Conservation (phyloP, 352 stramenopile genomes). For the Pythium dissimile region DNA sequence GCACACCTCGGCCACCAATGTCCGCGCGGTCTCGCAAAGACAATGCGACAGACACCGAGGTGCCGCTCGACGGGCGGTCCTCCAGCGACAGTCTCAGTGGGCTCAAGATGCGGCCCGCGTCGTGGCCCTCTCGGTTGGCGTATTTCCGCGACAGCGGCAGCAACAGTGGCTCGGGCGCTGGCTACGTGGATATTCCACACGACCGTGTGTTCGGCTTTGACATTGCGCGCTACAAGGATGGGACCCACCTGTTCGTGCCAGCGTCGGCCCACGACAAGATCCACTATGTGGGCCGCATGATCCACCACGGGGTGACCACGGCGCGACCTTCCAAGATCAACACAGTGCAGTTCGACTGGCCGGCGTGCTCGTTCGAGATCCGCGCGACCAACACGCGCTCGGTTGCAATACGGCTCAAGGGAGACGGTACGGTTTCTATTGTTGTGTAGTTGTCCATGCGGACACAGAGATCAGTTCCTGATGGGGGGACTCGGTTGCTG, state of each 20-base stretch:
- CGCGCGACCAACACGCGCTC: constrained; percentile 47
- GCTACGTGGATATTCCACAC: constrained; percentile 3
- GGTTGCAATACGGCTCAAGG: constrained; percentile 82
- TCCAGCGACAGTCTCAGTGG: constrained; percentile 11
- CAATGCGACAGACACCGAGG: constrained; percentile 14
- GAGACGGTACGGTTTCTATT: constrained; percentile 58
- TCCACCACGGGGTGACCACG: constrained; percentile 64
- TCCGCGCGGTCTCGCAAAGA: constrained; percentile 7
- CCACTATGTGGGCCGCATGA: constrained; percentile 63
- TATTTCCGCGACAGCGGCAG: constrained; percentile 11
- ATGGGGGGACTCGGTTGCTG: neutral
- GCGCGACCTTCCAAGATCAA: constrained; percentile 80
- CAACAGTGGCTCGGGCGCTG: constrained; percentile 1
- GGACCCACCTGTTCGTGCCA: constrained; percentile 57
- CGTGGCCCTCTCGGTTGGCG: constrained; percentile 18
- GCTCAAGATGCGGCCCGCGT: constrained; percentile 16
- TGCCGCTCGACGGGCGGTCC: neutral
- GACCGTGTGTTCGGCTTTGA: constrained; percentile 77
- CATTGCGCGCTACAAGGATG: constrained; percentile 72
- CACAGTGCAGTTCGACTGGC: constrained; percentile 86
- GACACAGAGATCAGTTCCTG: too few relatives aligned
- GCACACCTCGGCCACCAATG: neutral
- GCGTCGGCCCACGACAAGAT: constrained; percentile 73
- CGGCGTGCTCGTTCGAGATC: constrained; percentile 62
- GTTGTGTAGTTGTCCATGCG: too few relatives aligned